phyloP scores from a whole-genome alignment of 495 filamentous ascomycete genomes.

The Penicillium flavigenum region DNA sequence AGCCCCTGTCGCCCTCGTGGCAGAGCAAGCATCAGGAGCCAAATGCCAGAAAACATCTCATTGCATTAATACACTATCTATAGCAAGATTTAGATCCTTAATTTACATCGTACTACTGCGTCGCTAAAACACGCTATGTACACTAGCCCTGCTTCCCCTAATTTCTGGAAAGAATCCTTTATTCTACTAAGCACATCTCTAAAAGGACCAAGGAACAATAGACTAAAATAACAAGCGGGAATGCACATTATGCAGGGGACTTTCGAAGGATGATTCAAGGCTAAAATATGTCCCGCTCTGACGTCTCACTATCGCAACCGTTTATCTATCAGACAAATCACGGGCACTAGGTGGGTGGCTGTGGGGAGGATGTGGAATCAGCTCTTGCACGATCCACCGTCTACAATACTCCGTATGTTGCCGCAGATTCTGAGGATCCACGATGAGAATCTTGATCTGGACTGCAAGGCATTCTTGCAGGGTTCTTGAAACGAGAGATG shows the following conservation, averaged over 20 bases:
- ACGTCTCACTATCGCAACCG: slow-evolving; percentile 3
- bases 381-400: slow-evolving; percentile 7
- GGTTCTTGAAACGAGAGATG: slow-evolving; percentile 1
- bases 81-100: not conserved
- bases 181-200: not conserved
- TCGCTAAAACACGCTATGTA: slow-evolving; percentile 7
- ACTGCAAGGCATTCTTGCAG: slow-evolving; percentile 5
- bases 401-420: not conserved
- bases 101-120: not conserved
- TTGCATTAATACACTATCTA: not conserved
- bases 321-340: not conserved
- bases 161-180: slow-evolving; percentile 6
- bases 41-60: not conserved
- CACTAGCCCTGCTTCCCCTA: not conserved
- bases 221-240: not conserved
- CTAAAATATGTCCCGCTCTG: not conserved
- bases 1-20: slow-evolving; percentile 5
- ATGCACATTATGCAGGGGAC: not conserved
- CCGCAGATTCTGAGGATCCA: not conserved
- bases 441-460: not conserved
- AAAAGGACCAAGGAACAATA: slow-evolving; percentile 1
- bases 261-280: not conserved
- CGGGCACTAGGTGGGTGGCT: not conserved
- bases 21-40: slow-evolving; percentile 5
- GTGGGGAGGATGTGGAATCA: not conserved